phyloP scores from a whole-genome alignment of 768 basidiomycete genomes.

The Sarcomyxa edulis region DNA sequence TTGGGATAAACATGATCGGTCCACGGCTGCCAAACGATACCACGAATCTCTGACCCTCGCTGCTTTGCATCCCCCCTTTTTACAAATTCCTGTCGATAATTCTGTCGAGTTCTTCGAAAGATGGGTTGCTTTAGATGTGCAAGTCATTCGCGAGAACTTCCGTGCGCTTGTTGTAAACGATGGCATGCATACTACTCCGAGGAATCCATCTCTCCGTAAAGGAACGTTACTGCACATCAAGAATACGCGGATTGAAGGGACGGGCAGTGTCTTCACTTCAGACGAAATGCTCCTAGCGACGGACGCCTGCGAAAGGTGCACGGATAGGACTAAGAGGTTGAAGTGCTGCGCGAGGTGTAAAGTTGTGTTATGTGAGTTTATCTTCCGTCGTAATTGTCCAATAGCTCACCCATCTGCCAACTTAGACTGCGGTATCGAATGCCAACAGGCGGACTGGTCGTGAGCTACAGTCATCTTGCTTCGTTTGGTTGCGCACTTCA shows the following conservation, averaged over 20 bases:
- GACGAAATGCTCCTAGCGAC: slow-evolving; percentile 19
- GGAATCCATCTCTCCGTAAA: no score
- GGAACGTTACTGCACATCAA: slow-evolving; percentile 17
- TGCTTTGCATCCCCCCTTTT: slow-evolving; percentile 17
- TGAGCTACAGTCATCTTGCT: no score
- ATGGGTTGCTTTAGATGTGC: slow-evolving; percentile 15
- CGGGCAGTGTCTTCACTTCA: slow-evolving; percentile 10
- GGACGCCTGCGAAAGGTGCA: slow-evolving; percentile 22
- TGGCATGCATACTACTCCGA: slow-evolving; percentile 8
- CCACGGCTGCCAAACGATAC: slow-evolving; percentile 26
- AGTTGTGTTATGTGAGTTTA: slow-evolving; percentile 19
- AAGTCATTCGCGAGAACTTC: slow-evolving; percentile 18
- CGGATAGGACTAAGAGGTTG: slow-evolving; percentile 19
- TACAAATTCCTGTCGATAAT: slow-evolving; percentile 5
- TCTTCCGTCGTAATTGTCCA: no score
- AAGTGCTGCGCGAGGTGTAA: slow-evolving; percentile 20
- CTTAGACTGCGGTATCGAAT: slow-evolving; percentile 19
- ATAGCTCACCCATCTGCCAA: background rate
- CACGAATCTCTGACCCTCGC: slow-evolving; percentile 23
- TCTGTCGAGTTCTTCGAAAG: slow-evolving; percentile 16
- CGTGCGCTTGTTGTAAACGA: slow-evolving; percentile 19
- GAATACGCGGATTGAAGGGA: slow-evolving; percentile 14
- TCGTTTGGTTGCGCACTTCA: no score
- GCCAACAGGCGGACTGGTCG: slow-evolving; percentile 22
- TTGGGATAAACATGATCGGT: slow-evolving; percentile 24